These are phyloP conservation scores for Cystofilobasidium macerans DNA, from an alignment of 768 basidiomycete genomes.

Conservation along the genomic window DNA sequence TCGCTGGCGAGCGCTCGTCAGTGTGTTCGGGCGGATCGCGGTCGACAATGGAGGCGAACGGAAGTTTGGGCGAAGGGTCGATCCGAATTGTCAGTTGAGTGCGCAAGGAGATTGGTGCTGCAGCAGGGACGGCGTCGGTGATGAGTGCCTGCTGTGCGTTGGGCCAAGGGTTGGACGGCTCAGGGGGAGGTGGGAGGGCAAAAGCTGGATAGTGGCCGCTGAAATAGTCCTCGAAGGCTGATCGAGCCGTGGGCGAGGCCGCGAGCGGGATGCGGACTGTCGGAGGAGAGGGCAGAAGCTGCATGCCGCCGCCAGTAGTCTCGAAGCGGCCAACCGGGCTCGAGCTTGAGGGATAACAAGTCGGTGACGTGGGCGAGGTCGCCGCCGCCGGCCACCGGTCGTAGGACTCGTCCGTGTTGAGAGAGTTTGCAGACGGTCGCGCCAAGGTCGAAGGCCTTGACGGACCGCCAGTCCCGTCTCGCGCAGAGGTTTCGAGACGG, in stretches of 20 bases:
- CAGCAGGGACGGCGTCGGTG: too few relatives aligned
- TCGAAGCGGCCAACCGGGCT: not conserved
- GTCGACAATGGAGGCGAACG: not conserved
- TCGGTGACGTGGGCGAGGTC: not conserved
- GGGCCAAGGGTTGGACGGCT: not conserved
- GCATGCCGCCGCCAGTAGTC: not conserved
- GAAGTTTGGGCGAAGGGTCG: not conserved
- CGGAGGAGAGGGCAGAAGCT: not conserved
- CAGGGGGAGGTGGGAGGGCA: not conserved
- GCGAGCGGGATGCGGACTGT: not conserved
- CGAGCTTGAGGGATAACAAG: not conserved
- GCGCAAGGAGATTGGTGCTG: not conserved
- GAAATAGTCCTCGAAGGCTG: slow-evolving; percentile 2
- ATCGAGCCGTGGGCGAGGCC: not conserved
- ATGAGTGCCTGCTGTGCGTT: not conserved
- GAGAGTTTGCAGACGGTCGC: too few relatives aligned
- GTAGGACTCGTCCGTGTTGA: too few relatives aligned
- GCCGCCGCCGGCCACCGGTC: too few relatives aligned
- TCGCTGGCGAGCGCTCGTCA: not conserved
- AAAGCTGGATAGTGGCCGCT: not conserved
- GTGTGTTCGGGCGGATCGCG: not conserved
- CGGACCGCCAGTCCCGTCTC: not conserved
- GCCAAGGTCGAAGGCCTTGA: too few relatives aligned
- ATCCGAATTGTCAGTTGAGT: not conserved
- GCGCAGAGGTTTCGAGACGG: too few relatives aligned